Conservation (phyloP, 169 alveolate genomes). For the Blepharisma undulans region DNA sequence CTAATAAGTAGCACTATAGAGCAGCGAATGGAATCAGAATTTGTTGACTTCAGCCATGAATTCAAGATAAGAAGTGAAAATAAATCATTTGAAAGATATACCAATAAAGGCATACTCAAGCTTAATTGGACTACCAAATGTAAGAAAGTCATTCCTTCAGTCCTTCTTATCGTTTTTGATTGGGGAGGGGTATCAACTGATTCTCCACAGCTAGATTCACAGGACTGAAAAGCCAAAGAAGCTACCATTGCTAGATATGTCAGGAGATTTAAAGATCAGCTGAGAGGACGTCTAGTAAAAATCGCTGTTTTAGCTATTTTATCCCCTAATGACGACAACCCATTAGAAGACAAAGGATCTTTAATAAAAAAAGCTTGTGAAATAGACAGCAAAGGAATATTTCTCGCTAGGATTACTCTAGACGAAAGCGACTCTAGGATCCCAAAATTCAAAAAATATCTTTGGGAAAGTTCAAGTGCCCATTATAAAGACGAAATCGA, state of each 20-base stretch:
- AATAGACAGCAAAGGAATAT: slow-evolving; percentile 2
- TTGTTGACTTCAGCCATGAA: neutral
- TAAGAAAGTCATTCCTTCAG: slow-evolving; percentile 12
- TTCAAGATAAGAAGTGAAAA: slow-evolving; percentile 21
- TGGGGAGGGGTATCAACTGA: slow-evolving; percentile 26
- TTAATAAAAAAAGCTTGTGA: slow-evolving; percentile 8
- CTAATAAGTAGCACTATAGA: neutral
- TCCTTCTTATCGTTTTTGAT: slow-evolving; percentile 3
- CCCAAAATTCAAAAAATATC: slow-evolving; percentile 7
- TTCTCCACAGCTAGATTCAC: neutral
- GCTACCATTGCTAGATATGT: neutral
- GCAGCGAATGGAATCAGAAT: slow-evolving; percentile 27
- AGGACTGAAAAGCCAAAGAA: slow-evolving; percentile 25
- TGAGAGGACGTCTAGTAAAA: neutral
- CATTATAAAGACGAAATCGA: slow-evolving; percentile 36
- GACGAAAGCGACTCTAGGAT: neutral
- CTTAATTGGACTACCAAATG: slow-evolving; percentile 33
- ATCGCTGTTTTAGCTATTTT: neutral
- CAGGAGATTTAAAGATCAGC: slow-evolving; percentile 20
- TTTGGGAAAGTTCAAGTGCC: slow-evolving; percentile 8
- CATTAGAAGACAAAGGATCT: slow-evolving; percentile 1
- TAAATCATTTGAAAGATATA: neutral
- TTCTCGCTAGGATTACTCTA: neutral
- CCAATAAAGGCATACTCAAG: slow-evolving; percentile 3
- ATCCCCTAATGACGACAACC: neutral